Conservation (phyloP, 257 asterid genomes). For the Cordia subcordata region DNA sequence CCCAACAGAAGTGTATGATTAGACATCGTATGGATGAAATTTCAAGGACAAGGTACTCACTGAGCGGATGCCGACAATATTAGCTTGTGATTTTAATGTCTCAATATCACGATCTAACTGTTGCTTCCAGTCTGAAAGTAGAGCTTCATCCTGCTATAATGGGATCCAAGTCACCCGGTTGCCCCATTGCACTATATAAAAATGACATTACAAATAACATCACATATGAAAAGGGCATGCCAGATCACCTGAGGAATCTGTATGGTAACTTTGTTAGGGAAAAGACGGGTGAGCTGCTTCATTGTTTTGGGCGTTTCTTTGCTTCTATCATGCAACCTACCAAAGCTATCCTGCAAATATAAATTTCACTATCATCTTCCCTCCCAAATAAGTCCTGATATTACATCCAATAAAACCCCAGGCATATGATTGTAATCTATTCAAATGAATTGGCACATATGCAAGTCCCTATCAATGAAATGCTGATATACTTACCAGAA, state of each 20-base stretch:
- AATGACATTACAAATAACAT: conserved; percentile 3
- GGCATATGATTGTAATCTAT: background rate
- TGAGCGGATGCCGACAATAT: conserved; percentile 59
- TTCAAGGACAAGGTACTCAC: conserved; percentile 38
- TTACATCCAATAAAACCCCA: background rate
- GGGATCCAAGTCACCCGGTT: background rate
- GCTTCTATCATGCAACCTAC: conserved; percentile 73
- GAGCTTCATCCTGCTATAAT: conserved; percentile 63
- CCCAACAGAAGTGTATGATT: too few species aligned
- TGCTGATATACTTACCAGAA: too few species aligned
- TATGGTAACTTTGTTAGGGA: conserved; percentile 86
- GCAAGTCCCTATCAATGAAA: too few species aligned
- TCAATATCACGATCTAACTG: conserved; percentile 80
- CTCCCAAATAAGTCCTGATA: background rate
- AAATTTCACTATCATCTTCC: background rate
- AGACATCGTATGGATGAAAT: background rate
- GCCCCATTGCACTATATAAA: background rate
- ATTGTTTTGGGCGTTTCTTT: conserved; percentile 80
- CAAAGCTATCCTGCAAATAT: conserved; percentile 59
- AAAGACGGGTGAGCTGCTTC: conserved; percentile 84
- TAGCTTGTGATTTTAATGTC: conserved; percentile 77
- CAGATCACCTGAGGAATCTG: conserved; percentile 81
- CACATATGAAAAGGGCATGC: background rate
- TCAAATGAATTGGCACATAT: too few species aligned
- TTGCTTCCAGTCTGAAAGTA: conserved; percentile 78